Evolutionary conservation across 805 yeast genomes (phyloP), one percentile per base, ranked within the genome.

Genomic region (Candida takata): DNA sequence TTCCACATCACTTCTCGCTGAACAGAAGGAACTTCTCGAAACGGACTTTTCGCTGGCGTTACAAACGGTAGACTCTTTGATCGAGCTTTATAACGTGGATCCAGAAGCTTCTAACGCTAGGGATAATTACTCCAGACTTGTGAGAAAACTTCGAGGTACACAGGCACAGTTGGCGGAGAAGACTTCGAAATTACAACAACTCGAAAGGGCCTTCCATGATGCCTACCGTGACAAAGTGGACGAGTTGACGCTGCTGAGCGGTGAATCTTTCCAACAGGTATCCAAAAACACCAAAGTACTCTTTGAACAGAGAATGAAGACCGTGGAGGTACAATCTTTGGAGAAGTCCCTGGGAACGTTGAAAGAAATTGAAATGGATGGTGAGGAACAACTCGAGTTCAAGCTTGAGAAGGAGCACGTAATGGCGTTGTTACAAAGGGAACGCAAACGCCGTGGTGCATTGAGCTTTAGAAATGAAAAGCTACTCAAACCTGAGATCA

Each of bases 371-470:
- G 47, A 45, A 28, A 11, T 47, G 12, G 47, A 40, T 20, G 35
- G 31, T 9, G 37, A 42, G 3, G 34, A 38, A n/a, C 8, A 15
- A 5, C 25, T 44, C 6, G 35, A 37, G 15, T 9, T 41, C 13
- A 24, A 43, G 6, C 27, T 45, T 9, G 29, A 41, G 4, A 51
- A 53, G 34, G 45, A 45, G 2, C 44, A 47, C 29, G 26, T 50
- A 13, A 31, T 43, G 18, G 33, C 37, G 8, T 29, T 47, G 3
- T 34, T 53, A 24, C 37, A 46, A 4, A 24, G 36, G 11, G 58
- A 53, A 28, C 45, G 48, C 27, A 30, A 31, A 6, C 42, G 45
- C 23, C 44, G 58, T 31, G 37, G 43, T 3, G 28, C 37, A 8
- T 23, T 47, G 5, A 25, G 37, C 19, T 43, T 41, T 16, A 29